These are phyloP conservation scores for Aureobasidium subglaciale DNA, from an alignment of 2,329 filamentous ascomycete species.

Conservation along the genomic window DNA sequence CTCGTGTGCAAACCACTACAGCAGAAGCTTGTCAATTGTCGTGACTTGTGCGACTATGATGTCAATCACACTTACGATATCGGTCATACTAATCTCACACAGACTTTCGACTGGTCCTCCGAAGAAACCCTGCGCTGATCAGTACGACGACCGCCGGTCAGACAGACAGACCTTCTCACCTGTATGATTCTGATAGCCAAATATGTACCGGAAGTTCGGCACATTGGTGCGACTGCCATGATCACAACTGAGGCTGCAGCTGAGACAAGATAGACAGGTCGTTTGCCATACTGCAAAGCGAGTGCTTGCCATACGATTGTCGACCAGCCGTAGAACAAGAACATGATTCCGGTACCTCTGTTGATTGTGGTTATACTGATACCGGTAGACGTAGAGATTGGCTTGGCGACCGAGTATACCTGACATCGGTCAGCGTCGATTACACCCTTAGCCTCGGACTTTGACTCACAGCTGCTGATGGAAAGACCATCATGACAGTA, in stretches of 20 bases:
- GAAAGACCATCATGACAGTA: slow-evolving; percentile 28
- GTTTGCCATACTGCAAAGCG: slow-evolving; percentile 37
- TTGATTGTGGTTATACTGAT: slow-evolving; percentile 21
- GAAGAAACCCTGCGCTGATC: slow-evolving; percentile 18
- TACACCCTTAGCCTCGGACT: no score
- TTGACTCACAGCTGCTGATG: slow-evolving; percentile 26
- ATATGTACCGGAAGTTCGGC: slow-evolving; percentile 16
- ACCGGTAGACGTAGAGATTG: slow-evolving; percentile 23
- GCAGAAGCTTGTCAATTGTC: not conserved
- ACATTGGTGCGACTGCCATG: slow-evolving; percentile 21
- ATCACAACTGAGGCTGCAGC: slow-evolving; percentile 18
- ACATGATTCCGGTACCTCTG: slow-evolving; percentile 28
- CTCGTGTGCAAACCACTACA: slow-evolving; percentile 25
- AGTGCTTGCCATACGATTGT: slow-evolving; percentile 43
- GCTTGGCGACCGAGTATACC: slow-evolving; percentile 13
- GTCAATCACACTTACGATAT: slow-evolving; percentile 14
- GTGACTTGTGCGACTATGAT: not conserved
- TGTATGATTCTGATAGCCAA: slow-evolving; percentile 25
- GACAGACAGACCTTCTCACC: not conserved
- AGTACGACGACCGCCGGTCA: not conserved
- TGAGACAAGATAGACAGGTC: slow-evolving; percentile 23
- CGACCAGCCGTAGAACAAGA: slow-evolving; percentile 39
- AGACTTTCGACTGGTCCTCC: slow-evolving; percentile 23
- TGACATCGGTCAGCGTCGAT: no score
- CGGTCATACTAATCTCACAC: slow-evolving; percentile 20